Percentiles rank a stretch among this genome's conserved stretches.
These are phyloP conservation scores for Fusarium torreyae DNA, from an alignment of 2,329 filamentous ascomycete genomes.

Conservation along the genomic window DNA sequence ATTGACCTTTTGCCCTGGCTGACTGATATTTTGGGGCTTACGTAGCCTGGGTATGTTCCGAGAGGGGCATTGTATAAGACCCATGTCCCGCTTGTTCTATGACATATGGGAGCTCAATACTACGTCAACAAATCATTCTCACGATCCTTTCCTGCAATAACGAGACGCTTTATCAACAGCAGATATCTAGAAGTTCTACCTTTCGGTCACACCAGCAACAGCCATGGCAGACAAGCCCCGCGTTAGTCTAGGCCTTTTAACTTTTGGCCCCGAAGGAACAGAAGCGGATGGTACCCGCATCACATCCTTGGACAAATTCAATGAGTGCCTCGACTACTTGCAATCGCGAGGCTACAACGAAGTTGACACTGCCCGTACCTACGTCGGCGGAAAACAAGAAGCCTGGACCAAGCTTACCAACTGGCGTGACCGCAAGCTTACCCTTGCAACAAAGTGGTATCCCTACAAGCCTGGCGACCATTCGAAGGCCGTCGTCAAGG, in stretches of 20 bases:
- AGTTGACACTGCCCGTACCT: slow-evolving; percentile 79
- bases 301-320: slow-evolving; percentile 4
- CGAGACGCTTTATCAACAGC: not conserved
- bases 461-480: slow-evolving; percentile 16
- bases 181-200: not conserved
- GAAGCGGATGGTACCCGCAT: slow-evolving; percentile 3
- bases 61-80: not conserved
- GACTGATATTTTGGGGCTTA: not conserved
- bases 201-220: not conserved
- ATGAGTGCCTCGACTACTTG: not conserved
- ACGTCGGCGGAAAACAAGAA: slow-evolving; percentile 74
- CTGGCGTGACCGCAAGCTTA: slow-evolving; percentile 76
- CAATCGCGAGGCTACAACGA: slow-evolving; percentile 66
- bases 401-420: slow-evolving; percentile 78
- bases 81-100: no score
- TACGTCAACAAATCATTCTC: no score
- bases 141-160: no score
- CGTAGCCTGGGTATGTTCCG: not conserved
- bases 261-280: slow-evolving; percentile 4
- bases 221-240: slow-evolving; percentile 1
- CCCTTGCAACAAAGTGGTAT: slow-evolving; percentile 74
- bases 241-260: slow-evolving; percentile 22
- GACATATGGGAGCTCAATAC: no score
- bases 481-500: not conserved
- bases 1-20: no score